A percentile compares a stretch with the other conserved stretches of the same genome.
Conservation (phyloP, 176 grass and related monocot genomes). For the Pontederia crassipes region DNA sequence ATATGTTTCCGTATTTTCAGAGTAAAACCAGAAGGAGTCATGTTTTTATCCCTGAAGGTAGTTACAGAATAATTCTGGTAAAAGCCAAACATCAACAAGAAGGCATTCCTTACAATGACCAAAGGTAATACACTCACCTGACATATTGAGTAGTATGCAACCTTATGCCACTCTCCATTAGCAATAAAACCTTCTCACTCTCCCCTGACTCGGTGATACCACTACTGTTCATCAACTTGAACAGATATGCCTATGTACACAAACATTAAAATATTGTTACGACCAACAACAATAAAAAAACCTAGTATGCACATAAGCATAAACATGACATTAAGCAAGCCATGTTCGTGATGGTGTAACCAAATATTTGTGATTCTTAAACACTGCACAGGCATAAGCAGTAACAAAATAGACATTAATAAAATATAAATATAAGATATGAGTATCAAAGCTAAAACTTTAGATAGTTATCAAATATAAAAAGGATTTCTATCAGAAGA, state of each 20-base stretch:
- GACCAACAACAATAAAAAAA: neutral
- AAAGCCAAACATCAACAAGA: neutral
- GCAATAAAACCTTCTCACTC: conserved; percentile 85
- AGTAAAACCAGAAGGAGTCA: conserved; percentile 92
- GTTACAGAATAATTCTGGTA: neutral
- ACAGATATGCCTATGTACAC: conserved; percentile 67
- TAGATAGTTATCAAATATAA: too few species aligned
- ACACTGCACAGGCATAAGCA: too few species aligned
- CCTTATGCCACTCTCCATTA: conserved; percentile 88
- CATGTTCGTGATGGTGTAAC: too few species aligned
- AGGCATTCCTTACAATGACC: neutral
- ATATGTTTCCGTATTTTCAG: conserved; percentile 88
- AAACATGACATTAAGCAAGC: neutral
- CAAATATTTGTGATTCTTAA: too few species aligned
- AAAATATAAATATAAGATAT: too few species aligned
- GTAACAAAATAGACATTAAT: too few species aligned
- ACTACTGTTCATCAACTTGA: conserved; percentile 97
- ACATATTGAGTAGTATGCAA: conserved; percentile 93
- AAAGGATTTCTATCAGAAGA: too few species aligned
- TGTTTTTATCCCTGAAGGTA: conserved; percentile 64
- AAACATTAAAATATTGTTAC: neutral
- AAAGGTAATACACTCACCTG: conserved; percentile 35
- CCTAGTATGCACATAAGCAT: neutral
- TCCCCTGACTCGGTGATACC: conserved; percentile 86
- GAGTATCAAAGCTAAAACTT: too few species aligned